Base-by-base conservation (phyloP, 177 flowering plant species). In the Vitis hybrid region DNA sequence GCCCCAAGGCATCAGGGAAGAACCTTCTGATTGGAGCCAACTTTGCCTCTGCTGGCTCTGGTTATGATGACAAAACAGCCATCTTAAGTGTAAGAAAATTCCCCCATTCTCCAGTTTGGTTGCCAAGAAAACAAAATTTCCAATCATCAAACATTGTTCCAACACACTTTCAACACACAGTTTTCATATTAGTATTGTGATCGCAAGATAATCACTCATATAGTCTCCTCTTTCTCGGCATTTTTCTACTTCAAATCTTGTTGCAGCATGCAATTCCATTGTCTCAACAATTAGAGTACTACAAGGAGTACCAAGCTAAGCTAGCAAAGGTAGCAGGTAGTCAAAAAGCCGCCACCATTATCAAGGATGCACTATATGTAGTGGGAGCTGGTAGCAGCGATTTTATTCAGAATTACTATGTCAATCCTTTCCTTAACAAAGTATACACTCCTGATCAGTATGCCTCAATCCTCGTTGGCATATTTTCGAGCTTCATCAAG, bases 11-110 rank as follows among this genome's bases (percentile, higher is more conserved):
- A 60, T 80, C 97, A 55, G 99, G 98, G 68, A 86, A 86, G 72
- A 90, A 88, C 77, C 97, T 95, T 64, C 90, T 93, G 2, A 79
- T 88, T 4, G 99, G 99, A 64, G 90, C 89, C 40, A 95, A 93
- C 72, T 95, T 95, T 64, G 99, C 98, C 59, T 95, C 99, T 11
- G 99, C 97, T 70, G 99, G 79, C 49, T 83, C 97, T 65, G 99
- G 99, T 62, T 95, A 88, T 78, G 88, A 93, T 75, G 97, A 93
- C 65, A 78, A 81, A 71, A 88, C 98, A 12, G 85, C 99, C 11
- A 10, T 46, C 40, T 17, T 79, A 14, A 87, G 78, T 70, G 98
- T 94, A 84, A 83, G 77, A 12, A 69, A 27, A 7, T n/a, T 6
- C 46, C 11, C 15, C 11, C 50, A 49, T 46, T 5, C 49, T 18